Evolutionary conservation across 371 early-diverging fungal genomes (phyloP).

Genomic region (Mortierella sp.): DNA sequence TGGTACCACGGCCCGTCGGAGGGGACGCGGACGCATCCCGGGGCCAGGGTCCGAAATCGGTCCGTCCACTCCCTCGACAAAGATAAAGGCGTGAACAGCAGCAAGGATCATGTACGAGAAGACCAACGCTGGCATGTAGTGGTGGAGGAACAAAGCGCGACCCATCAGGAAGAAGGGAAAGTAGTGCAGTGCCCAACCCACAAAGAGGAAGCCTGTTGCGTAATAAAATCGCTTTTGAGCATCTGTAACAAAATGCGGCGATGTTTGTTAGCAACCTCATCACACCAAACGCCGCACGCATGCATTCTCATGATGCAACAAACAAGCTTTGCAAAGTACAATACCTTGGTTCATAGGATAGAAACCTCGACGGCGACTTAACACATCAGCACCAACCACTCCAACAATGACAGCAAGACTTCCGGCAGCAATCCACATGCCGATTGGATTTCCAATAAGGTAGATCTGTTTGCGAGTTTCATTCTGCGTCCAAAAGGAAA

Average conservation of each 20-base stretch:
- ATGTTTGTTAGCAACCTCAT: background rate
- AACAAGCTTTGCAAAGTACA: background rate
- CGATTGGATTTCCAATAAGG: slow-evolving; percentile 95
- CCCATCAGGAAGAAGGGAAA: slow-evolving; percentile 97
- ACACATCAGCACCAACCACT: slow-evolving; percentile 66
- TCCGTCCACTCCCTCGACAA: slow-evolving; percentile 67
- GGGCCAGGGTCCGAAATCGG: slow-evolving; percentile 60
- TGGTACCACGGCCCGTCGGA: slow-evolving; percentile 39
- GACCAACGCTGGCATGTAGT: slow-evolving; percentile 93
- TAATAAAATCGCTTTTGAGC: slow-evolving; percentile 69
- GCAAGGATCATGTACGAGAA: slow-evolving; percentile 82
- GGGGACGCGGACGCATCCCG: slow-evolving; percentile 27
- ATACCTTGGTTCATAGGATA: slow-evolving; percentile 66
- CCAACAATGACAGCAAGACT: slow-evolving; percentile 67
- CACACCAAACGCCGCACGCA: background rate
- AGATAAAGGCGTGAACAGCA: slow-evolving; percentile 73
- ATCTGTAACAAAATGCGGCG: slow-evolving; percentile 41
- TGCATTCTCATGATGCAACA: background rate
- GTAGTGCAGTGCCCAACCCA: slow-evolving; percentile 93
- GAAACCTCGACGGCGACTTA: slow-evolving; percentile 78
- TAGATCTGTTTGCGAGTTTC: slow-evolving; percentile 87
- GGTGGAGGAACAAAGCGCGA: slow-evolving; percentile 96
- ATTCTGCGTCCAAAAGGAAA: slow-evolving; percentile 92
- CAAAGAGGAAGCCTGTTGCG: slow-evolving; percentile 82
- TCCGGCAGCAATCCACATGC: slow-evolving; percentile 86